Conservation (phyloP, 164 flowering plant genomes). For the Aristolochia fimbriata region DNA sequence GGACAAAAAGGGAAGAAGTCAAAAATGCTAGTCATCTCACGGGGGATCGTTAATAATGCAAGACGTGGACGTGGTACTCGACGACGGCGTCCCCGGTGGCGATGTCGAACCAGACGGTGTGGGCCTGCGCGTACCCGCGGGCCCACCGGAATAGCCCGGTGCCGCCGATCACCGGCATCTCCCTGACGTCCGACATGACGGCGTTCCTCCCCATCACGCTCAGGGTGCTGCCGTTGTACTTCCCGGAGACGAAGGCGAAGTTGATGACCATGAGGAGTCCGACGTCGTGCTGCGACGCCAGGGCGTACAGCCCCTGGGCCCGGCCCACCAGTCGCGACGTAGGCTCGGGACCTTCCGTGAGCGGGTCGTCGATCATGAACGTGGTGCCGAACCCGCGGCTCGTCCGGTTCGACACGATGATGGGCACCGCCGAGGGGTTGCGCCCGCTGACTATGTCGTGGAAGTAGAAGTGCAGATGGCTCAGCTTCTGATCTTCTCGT, state of each 20-base stretch:
- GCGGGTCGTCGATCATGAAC: conserved; percentile 24
- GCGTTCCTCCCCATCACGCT: conserved; percentile 10
- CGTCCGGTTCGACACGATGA: conserved; percentile 3
- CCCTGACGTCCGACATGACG: conserved; percentile 7
- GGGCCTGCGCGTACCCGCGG: conserved; percentile 8
- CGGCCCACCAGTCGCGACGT: conserved; percentile 22
- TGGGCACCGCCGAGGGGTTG: conserved; percentile 15
- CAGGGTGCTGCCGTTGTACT: conserved; percentile 17
- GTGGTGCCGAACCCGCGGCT: conserved; percentile 13
- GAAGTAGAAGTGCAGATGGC: conserved; percentile 11
- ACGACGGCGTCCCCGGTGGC: conserved; percentile 9
- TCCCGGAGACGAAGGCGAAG: conserved; percentile 18
- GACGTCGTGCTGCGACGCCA: conserved; percentile 10
- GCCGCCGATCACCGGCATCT: conserved; percentile 13
- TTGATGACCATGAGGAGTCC: conserved; percentile 22
- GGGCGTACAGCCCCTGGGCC: conserved; percentile 27
- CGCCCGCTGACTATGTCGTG: conserved; percentile 19
- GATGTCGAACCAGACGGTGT: conserved; percentile 1
- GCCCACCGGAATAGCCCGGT: conserved; percentile 9
- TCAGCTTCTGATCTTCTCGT: conserved; percentile 13
- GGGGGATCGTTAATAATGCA: conserved; percentile 7
- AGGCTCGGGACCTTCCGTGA: conserved; percentile 17
- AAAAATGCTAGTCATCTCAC: too few species aligned
- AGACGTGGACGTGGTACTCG: conserved; percentile 7
- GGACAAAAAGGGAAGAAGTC: too few species aligned